Base-by-base conservation (phyloP, 1,284 basidiomycete genomes). In the Hemileia vastatrix region DNA sequence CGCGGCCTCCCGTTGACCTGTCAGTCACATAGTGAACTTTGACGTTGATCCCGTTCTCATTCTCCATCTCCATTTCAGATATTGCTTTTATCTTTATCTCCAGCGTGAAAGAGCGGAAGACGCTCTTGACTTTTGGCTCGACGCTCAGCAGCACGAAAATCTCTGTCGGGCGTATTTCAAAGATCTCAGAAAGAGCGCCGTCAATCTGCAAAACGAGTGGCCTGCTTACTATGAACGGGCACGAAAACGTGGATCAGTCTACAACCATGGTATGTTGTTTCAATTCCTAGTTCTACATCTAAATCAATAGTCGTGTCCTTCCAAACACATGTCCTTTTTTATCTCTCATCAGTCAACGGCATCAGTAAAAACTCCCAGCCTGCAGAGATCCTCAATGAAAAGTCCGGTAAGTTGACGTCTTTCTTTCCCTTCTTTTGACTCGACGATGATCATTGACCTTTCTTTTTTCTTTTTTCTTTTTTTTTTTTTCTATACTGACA, bases 71-170 rank as follows among this genome's bases (percentile, higher is more conserved):
- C 2, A 19, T 31, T 62, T 54, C 27, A 43, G 54, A n/a, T 54
- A 53, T 64, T 23, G 62, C 88, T 87, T 75, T 81, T 88, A 65
- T 55, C 77, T 80, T 66, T 95, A 93, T 76, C 80, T 96, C 45
- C 91, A 97, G 76, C 84, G 92, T 44, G 92, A 96, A 78, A 86
- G 88, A 33, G 85, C 90, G 59, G 93, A 96, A 76, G 93, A 97
- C 75, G 88, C 93, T 47, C 80, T 98, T 54, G 94, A 97, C 77
- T 98, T 98, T 72, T 98, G 93, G 93, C 84, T 98, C 33, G 94
- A 98, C 74, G 94, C 97, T 1, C 91, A 96, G 72, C 94, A 97
- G 78, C 94, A 98, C 76, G 95, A 97, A 79, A 96, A 96, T 75
- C 83, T 98, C 48, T 98, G 73, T 65, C 63, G 70, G 24, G 73